Conservation (phyloP, 106 monocot genomes). For the Cymbidium sinense region DNA sequence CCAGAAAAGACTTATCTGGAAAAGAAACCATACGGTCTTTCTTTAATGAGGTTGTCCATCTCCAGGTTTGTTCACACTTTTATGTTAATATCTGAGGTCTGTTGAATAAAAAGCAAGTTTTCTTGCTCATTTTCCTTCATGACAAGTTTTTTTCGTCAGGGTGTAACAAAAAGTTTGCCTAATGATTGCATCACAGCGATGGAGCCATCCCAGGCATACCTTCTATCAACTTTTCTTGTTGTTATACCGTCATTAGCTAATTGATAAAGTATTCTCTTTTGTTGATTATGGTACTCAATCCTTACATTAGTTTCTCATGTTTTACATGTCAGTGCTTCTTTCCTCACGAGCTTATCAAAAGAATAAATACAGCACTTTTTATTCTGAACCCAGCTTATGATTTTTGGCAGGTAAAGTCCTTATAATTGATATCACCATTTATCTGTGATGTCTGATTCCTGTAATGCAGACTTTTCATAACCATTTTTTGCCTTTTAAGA, state of each 20-base stretch:
- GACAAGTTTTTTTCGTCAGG: slow-evolving; percentile 30
- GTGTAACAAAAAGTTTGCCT: slow-evolving; percentile 42
- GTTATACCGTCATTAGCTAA: background rate
- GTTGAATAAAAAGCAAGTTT: background rate
- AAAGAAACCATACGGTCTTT: slow-evolving; percentile 54
- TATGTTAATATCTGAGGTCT: background rate
- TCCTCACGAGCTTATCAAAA: slow-evolving; percentile 64
- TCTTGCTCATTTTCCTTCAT: background rate
- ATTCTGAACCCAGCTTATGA: slow-evolving; percentile 89
- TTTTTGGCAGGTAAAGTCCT: slow-evolving; percentile 76
- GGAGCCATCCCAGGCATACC: slow-evolving; percentile 53
- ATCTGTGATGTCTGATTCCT: slow-evolving; percentile 2
- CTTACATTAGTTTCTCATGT: background rate
- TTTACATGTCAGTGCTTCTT: slow-evolving; percentile 71
- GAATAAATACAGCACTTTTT: slow-evolving; percentile 70
- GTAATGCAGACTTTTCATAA: background rate
- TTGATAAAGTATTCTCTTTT: background rate
- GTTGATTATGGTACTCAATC: background rate
- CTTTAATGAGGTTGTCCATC: slow-evolving; percentile 61
- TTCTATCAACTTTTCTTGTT: slow-evolving; percentile 14
- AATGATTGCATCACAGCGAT: slow-evolving; percentile 42
- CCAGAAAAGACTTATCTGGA: slow-evolving; percentile 78
- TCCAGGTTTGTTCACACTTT: slow-evolving; percentile 45
- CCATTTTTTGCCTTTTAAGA: slow-evolving; percentile 29
- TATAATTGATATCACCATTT: slow-evolving; percentile 5